Conservation (phyloP, 768 basidiomycete genomes). For the Termitomyces eurrhizus region DNA sequence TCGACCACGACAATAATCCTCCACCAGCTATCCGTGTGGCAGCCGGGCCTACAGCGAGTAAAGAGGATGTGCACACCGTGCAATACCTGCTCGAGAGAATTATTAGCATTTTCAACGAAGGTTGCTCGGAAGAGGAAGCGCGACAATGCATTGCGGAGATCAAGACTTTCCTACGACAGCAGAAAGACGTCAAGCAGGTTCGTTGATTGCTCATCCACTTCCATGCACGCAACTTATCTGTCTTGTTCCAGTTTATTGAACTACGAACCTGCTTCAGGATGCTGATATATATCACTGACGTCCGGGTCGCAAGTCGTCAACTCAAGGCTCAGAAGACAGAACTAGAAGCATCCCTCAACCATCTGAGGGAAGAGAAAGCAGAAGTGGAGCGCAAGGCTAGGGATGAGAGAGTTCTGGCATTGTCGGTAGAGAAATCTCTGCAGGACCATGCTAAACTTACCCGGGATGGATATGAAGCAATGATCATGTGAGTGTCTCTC, state of each 20-base stretch:
- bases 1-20: conserved; percentile 44
- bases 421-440: conserved; percentile 49
- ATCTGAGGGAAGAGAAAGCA: conserved; percentile 31
- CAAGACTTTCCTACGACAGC: conserved; percentile 40
- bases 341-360: conserved; percentile 25
- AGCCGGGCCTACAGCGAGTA: conserved; percentile 34
- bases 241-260: conserved; percentile 40
- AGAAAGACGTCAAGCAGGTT: conserved; percentile 42
- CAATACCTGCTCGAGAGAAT: conserved; percentile 48
- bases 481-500: conserved; percentile 34
- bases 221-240: background rate
- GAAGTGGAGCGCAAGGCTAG: conserved; percentile 34
- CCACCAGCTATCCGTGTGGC: conserved; percentile 21
- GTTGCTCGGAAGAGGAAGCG: conserved; percentile 47
- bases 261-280: conserved; percentile 46
- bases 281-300: conserved; percentile 47
- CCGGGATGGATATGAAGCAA: conserved; percentile 35
- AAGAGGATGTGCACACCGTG: conserved; percentile 19
- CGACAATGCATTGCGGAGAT: conserved; percentile 50
- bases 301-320: conserved; percentile 29
- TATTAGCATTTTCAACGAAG: conserved; percentile 49
- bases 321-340: conserved; percentile 31
- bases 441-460: conserved; percentile 48
- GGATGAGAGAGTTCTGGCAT: conserved; percentile 49
- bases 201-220: background rate